Base-by-base conservation (phyloP, 1,139 yeast species). In the Ogataea hybrid region DNA sequence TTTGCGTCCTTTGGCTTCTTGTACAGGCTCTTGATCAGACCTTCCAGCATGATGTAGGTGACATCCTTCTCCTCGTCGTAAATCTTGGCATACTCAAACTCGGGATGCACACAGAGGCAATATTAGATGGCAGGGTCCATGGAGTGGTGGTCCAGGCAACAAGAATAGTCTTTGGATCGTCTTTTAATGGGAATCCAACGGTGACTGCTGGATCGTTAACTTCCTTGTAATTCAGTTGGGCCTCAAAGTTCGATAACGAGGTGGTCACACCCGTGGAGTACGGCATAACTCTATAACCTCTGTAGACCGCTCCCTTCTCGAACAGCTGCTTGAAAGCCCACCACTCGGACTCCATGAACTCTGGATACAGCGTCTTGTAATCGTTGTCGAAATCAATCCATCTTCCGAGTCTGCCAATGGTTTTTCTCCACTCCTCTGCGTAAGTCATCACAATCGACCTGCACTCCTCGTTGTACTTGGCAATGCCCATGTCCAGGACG, bases 141-240 rank as follows among this genome's bases (percentile, higher is more conserved):
- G 99, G 99, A 29, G 99, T 92, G 50, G 99, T 92, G 34, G 99
- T 92, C 99, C 99, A 92, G 14, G 97, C 98, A 36, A 92, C 90
- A 54, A 92, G 72, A 53, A 76, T 71, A 43, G 96, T 87, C 58
- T 84, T 79, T 51, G 85, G 87, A 58, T 90, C 95, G 50, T 79
- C 86, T 20, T 77, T 70, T 44, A 88, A 71, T 50, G 89, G 89
- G 75, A 92, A 94, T 20, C 89, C 95, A 54, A 94, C 69, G 49
- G 97, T 89, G 42, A 94, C 89, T 8, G 97, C 96, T 16, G 99
- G 99, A 64, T 92, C 99, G 50, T 82, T 78, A 39, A 92, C 98
- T 49, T 92, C 97, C 72, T 92, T 94, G 75, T 92, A 92, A 64
- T 92, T 92, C 65, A 89, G 96, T 67, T 90, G 97, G 46, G 98